These are phyloP conservation scores for Pseudogymnoascus verrucosus DNA, from an alignment of 2,329 filamentous ascomycete species.

Conservation along the genomic window DNA sequence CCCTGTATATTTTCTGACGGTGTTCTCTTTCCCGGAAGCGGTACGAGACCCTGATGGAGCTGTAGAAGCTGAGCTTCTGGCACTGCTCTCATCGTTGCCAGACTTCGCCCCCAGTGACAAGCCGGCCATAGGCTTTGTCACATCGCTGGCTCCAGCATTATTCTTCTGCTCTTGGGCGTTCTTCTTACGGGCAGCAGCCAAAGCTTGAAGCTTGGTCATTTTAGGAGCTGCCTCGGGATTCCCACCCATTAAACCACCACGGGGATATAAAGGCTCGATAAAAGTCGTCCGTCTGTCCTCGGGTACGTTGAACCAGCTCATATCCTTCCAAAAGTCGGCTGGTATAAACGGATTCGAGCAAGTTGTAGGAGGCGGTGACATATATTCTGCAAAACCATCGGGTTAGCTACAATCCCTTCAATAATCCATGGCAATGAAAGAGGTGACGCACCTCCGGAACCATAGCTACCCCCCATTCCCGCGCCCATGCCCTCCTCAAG, in stretches of 20 bases:
- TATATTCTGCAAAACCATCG: background rate
- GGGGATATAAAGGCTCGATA: constrained; percentile 48
- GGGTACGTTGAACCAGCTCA: constrained; percentile 76
- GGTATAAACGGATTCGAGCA: constrained; percentile 33
- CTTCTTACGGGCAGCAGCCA: constrained; percentile 79
- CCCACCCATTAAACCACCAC: constrained; percentile 71
- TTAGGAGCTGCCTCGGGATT: constrained; percentile 56
- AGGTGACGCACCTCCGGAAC: constrained; percentile 23
- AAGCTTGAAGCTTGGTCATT: constrained; percentile 81
- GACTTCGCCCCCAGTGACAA: constrained; percentile 10
- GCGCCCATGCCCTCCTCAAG: background rate
- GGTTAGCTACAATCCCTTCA: background rate
- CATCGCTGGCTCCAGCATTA: constrained; percentile 12
- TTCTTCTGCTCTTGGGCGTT: constrained; percentile 59
- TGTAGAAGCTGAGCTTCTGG: background rate
- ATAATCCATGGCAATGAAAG: constrained; percentile 4
- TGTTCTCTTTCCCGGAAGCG: constrained; percentile 8
- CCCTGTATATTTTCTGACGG: constrained; percentile 21
- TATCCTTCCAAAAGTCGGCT: constrained; percentile 67
- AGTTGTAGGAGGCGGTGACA: constrained; percentile 10
- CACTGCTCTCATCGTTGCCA: background rate
- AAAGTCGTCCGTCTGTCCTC: constrained; percentile 56
- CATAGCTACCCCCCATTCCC: background rate
- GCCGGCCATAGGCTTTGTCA: constrained; percentile 23
- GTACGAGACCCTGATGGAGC: background rate